phyloP scores from a whole-genome alignment of 1,284 basidiomycete species.

The Tetrapyrgos nigripes region DNA sequence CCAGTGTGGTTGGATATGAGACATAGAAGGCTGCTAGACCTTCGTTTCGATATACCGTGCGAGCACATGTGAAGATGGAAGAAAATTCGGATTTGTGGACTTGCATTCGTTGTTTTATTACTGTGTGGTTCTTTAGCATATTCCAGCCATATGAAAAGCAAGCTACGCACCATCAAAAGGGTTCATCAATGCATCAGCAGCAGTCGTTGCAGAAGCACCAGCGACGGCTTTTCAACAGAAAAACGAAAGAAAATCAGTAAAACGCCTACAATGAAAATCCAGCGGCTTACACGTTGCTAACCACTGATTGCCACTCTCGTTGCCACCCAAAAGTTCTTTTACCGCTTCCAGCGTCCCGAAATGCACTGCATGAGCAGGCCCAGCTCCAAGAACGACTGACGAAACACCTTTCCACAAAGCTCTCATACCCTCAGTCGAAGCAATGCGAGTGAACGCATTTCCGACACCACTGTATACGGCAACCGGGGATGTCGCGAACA shows the following conservation, averaged over 20 bases:
- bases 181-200: constrained; percentile 98
- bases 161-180: constrained; percentile 90
- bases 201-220: constrained; percentile 94
- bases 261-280: not conserved
- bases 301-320: constrained; percentile 83
- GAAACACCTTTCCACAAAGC: constrained; percentile 96
- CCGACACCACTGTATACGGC: constrained; percentile 90
- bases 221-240: constrained; percentile 93
- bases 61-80: constrained; percentile 84
- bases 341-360: constrained; percentile 97
- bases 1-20: constrained; percentile 97
- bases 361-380: constrained; percentile 98
- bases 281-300: constrained; percentile 74
- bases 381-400: constrained; percentile 96
- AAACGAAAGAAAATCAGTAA: constrained; percentile 11
- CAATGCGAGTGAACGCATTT: constrained; percentile 89
- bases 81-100: constrained; percentile 91
- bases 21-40: constrained; percentile 96
- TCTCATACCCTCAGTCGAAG: constrained; percentile 90
- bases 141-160: not conserved
- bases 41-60: constrained; percentile 85
- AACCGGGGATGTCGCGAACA: constrained; percentile 84
- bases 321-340: constrained; percentile 93
- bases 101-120: constrained; percentile 99
- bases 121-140: constrained; percentile 48